These are phyloP conservation scores for Umbelopsis isabellina DNA, from an alignment of 192 early-diverging fungal species.

Conservation along the genomic window DNA sequence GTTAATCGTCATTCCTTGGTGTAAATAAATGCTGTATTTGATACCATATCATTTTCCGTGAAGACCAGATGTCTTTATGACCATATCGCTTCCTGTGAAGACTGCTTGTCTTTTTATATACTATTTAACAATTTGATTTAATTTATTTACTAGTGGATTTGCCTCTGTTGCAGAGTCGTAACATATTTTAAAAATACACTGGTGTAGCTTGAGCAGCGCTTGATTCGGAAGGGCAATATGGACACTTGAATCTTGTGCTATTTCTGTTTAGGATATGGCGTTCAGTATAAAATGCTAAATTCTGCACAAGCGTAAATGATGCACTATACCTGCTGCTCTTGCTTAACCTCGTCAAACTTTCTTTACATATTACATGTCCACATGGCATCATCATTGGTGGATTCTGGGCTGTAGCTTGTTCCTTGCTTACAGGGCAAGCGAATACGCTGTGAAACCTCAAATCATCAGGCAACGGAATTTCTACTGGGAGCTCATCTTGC, in stretches of 20 bases:
- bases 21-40: too few relatives aligned
- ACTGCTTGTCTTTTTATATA: background rate
- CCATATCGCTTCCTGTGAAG: too few relatives aligned
- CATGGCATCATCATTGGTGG: constrained; percentile 98
- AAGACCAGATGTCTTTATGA: too few relatives aligned
- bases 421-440: constrained; percentile 96
- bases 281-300: background rate
- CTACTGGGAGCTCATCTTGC: constrained; percentile 89
- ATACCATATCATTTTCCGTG: too few relatives aligned
- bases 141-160: background rate
- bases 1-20: too few relatives aligned
- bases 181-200: constrained; percentile 74
- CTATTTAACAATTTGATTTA: background rate
- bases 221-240: constrained; percentile 93
- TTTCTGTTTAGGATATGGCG: constrained; percentile 13
- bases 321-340: constrained; percentile 63
- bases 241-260: constrained; percentile 87
- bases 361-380: constrained; percentile 95
- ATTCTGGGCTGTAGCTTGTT: constrained; percentile 89
- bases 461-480: constrained; percentile 85
- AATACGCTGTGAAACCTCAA: constrained; percentile 95
- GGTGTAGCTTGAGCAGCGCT: constrained; percentile 73
- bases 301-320: background rate
- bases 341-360: constrained; percentile 81
- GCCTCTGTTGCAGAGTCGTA: background rate